Percentiles rank a stretch among this genome's conserved stretches.
Conservation (phyloP, 495 filamentous ascomycete species). For the Endocarpon pusillum region DNA sequence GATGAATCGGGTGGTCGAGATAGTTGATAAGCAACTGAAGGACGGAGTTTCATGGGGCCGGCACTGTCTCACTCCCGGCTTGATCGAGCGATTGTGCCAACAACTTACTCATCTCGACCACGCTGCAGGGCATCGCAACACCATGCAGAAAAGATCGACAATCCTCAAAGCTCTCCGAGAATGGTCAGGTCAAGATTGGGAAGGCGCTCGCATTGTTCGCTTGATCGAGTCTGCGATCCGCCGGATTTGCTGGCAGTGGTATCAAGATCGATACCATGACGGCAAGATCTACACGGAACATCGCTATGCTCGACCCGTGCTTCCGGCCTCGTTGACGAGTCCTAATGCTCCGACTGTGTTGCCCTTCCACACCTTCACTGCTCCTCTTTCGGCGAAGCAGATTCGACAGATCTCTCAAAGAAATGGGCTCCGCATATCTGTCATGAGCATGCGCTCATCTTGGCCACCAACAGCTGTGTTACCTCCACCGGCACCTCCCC, state of each 20-base stretch:
- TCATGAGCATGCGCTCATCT: slow-evolving; percentile 62
- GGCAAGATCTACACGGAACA: slow-evolving; percentile 35
- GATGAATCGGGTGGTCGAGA: slow-evolving; percentile 89
- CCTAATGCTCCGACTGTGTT: slow-evolving; percentile 88
- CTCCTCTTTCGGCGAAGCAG: slow-evolving; percentile 80
- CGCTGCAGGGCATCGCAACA: too few species aligned
- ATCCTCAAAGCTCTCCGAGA: slow-evolving; percentile 33
- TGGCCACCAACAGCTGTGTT: slow-evolving; percentile 79
- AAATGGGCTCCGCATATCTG: slow-evolving; percentile 86
- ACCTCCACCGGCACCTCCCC: slow-evolving; percentile 65
- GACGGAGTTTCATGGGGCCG: slow-evolving; percentile 82
- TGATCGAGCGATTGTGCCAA: slow-evolving; percentile 32
- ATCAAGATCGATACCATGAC: slow-evolving; percentile 62
- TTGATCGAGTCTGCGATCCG: slow-evolving; percentile 73
- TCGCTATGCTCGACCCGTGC: slow-evolving; percentile 55
- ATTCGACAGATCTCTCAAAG: slow-evolving; percentile 90
- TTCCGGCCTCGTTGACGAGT: slow-evolving; percentile 58
- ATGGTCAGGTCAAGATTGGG: slow-evolving; percentile 69
- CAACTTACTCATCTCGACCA: slow-evolving; percentile 24
- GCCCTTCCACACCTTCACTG: slow-evolving; percentile 98
- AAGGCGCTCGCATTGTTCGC: slow-evolving; percentile 74
- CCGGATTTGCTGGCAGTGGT: slow-evolving; percentile 69
- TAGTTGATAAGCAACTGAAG: slow-evolving; percentile 76
- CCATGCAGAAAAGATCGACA: slow-evolving; percentile 16
- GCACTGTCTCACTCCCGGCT: slow-evolving; percentile 43